Percentiles rank a stretch among this genome's conserved stretches.
Conservation (phyloP, 208 protist species). For the Blechomonas ayalai region DNA sequence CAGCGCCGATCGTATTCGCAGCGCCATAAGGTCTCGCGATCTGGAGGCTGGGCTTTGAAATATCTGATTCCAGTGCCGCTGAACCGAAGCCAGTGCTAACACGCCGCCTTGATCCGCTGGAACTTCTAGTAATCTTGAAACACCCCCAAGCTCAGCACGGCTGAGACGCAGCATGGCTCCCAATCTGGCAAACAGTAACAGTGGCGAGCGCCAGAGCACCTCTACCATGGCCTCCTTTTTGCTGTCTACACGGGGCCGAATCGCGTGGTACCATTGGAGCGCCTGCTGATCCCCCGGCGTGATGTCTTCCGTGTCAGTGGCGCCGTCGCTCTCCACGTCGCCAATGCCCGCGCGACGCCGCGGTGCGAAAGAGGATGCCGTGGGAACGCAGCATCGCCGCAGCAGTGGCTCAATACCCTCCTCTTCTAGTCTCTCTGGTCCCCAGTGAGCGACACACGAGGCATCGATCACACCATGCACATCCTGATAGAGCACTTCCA, state of each 20-base stretch:
- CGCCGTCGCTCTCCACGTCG: no score
- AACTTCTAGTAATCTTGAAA: no score
- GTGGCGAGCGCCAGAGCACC: constrained; percentile 2
- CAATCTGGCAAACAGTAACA: constrained; percentile 4
- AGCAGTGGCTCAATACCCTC: constrained; percentile 8
- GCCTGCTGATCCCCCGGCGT: no score
- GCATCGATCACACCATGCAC: constrained; percentile 33
- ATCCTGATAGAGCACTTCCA: constrained; percentile 40
- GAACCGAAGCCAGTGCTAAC: no score
- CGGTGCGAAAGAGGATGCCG: constrained; percentile 13
- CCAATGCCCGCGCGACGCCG: background rate
- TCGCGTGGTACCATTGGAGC: background rate
- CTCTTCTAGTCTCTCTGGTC: background rate
- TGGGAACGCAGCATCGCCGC: constrained; percentile 22
- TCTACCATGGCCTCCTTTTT: constrained; percentile 1
- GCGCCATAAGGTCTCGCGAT: no score
- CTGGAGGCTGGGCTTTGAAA: no score
- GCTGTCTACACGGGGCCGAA: background rate
- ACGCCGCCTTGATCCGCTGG: no score
- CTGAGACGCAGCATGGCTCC: background rate
- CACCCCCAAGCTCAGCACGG: background rate
- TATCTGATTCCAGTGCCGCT: no score
- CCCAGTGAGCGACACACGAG: background rate
- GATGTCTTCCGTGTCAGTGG: no score
- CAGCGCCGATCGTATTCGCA: no score